Evolutionary conservation across 1,284 basidiomycete genomes (phyloP), one percentile per base, ranked within the genome.

Genomic region (Pseudozyma sp.): DNA sequence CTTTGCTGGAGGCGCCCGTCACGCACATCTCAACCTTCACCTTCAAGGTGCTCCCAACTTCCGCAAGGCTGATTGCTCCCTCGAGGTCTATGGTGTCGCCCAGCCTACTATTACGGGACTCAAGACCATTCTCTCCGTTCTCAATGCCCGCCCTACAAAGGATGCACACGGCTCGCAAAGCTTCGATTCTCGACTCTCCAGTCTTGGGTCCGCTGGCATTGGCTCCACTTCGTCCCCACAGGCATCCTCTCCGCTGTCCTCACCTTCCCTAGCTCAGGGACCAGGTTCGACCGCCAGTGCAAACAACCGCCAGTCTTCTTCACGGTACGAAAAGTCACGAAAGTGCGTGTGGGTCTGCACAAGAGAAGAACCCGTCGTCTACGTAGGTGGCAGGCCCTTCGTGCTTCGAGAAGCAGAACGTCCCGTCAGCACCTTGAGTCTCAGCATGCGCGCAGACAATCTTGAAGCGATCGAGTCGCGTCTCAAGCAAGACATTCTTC

Each of bases 1-100:
- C 83, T 67, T 76, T 52, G 69, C 70, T 8, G 74, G 76, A 21
- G 69, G 69, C 8, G 74, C 74, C 1, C 66, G 70, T 43, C 65
- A 69, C 21, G 63, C 74, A n/a, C 74, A 76, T 50, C 74, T 97
- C n/a, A 93, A 95, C 80, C 88, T 97, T 43, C 94, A 93, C 70
- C 89, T 99, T 4, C 86, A 87, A 83, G 97, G 97, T 40, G 96
- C 96, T 19, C 95, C 96, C 3, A 97, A 98, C 86, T 98, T 99
- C 84, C 89, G 97, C 68, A 91, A 92, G 45, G 83, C 83, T 11
- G 81, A 79, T 42, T 51, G 91, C 92, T 21, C 74, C 10, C 77
- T 84, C 42, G 83, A 82, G 21, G 85, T 85, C 21, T 85, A 83
- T 43, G 81, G 84, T 44, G 77, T 80, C 8, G 97, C 97, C 1